Base-by-base conservation (phyloP, 345 rosid species). In the Streptanthus diversifolius region DNA sequence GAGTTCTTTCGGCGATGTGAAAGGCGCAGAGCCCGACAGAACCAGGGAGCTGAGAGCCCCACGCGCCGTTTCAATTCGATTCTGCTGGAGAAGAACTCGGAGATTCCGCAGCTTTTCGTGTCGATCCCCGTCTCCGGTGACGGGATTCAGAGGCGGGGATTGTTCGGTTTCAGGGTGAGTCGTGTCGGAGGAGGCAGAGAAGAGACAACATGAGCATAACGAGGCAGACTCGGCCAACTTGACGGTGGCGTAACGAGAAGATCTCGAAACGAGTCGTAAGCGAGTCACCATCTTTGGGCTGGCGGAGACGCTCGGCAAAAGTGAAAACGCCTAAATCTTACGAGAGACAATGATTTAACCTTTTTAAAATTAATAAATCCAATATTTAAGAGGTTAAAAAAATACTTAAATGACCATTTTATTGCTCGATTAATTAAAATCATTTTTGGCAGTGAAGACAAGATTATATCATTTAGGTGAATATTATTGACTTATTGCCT, bases 31-130 rank as follows among this genome's bases (percentile, higher is more conserved):
- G 36, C 71, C 79, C 11, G 87, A 65, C n/a, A 61, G 82, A 45
- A 84, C 27, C 33, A 88, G 81, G 2, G 87, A 77, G 56, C 71
- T 79, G 77, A 77, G 67, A 65, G 82, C 77, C 1, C 52, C 54
- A 52, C 81, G 83, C 43, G 95, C 98, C 6, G 82, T 49, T 9
- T 70, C 83, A 0, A 63, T 43, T 45, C 83, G 79, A 35, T 84
- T 82, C 57, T 85, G 84, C 37, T 85, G 86, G 72, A 92, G 85
- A 53, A 88, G 83, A 49, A 69, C 59, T 40, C 84, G 83, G 33
- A 88, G 82, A 25, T 82, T 77, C 49, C 82, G 58, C 0, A 84
- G 60, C 25, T 70, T 83, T 21, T 80, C 88, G 30, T 64, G 61
- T 77, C 82, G 81, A 9, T 74, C 80, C 9, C 63, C 75, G 54